Evolutionary conservation across 176 grass and related monocot species (phyloP).

Genomic region (Aegilops umbellulata): DNA sequence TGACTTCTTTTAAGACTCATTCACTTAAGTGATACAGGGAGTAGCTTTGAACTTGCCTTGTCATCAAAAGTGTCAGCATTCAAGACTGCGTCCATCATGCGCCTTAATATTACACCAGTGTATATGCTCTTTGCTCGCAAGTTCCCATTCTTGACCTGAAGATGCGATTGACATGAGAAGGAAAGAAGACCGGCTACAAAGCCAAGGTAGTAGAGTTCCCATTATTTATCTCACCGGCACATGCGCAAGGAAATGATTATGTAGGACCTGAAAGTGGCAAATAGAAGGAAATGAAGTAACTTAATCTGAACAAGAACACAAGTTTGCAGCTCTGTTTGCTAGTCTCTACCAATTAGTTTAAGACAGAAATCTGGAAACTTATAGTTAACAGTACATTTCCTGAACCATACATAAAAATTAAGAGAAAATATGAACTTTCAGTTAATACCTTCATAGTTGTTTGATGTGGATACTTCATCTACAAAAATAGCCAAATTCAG

Average conservation of each 20-base stretch:
- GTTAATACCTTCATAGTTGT: slow-evolving; percentile 55
- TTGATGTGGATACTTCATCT: slow-evolving; percentile 49
- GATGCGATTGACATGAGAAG: neutral
- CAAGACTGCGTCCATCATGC: slow-evolving; percentile 83
- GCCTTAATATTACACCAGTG: slow-evolving; percentile 77
- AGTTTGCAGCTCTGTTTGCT: neutral
- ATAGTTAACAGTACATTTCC: neutral
- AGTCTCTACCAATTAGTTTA: neutral
- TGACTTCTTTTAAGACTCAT: neutral
- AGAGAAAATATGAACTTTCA: neutral
- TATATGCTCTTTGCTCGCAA: slow-evolving; percentile 81
- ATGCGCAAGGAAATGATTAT: slow-evolving; percentile 84
- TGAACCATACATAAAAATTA: neutral
- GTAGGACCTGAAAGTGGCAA: slow-evolving; percentile 61
- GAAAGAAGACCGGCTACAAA: slow-evolving; percentile 1
- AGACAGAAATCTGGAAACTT: neutral
- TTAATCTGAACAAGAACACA: neutral
- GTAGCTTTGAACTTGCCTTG: slow-evolving; percentile 50
- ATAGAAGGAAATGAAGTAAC: neutral
- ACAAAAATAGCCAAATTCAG: slow-evolving; percentile 1
- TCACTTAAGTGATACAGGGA: neutral
- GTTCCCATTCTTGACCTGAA: slow-evolving; percentile 59
- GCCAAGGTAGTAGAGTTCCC: slow-evolving; percentile 1
- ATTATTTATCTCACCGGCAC: slow-evolving; percentile 58
- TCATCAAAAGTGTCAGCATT: slow-evolving; percentile 88